Base-by-base conservation (phyloP, 2,329 filamentous ascomycete species). In the Fusarium paranaense region DNA sequence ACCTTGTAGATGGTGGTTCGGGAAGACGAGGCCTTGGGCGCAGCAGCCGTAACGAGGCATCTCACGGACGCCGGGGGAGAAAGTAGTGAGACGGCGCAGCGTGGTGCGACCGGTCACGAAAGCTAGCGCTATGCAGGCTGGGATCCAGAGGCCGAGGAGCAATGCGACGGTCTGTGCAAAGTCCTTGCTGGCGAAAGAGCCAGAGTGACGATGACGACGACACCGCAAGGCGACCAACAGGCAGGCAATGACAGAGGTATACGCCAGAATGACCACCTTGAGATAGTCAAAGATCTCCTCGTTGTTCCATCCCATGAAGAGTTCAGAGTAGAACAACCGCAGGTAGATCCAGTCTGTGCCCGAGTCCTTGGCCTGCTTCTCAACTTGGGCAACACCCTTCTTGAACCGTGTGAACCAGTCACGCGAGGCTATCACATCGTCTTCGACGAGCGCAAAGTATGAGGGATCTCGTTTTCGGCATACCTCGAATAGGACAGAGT, bases 1-100 rank as follows among this genome's bases (percentile, higher is more conserved):
- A 2, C 62, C 72, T 6, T 74, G 70, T 4, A 84, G 65, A 18
- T 83, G 79, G 3, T 77, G 77, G 8, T 71, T 66, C 5, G 83
- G 81, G 40, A 82, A 82, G 4, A 83, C 78, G 2, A 83, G 71
- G 0, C 83, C 83, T 64, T 84, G 83, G 0, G 82, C 80, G 64
- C 83, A 84, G 67, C 83, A 84, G 1, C 83, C 83, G 47, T 83
- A 84, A 6, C 77, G 75, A 13, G 81, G 79, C 82, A 84, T 84
- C 72, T 82, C 78, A 8, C 80, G 78, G 0, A 82, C 78, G 25
- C 78, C 71, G 5, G 59, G 74, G 3, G n/a, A 75, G 18, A 2
- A 76, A 62, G 66, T 71, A 7, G 68, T 78, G 7, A 82, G 18
- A 16, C 81, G 77, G 22, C 75, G 69, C 5, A 78, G 62, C 4